Conservation (phyloP, 140 eudicot species). For the Senecio squalidus region DNA sequence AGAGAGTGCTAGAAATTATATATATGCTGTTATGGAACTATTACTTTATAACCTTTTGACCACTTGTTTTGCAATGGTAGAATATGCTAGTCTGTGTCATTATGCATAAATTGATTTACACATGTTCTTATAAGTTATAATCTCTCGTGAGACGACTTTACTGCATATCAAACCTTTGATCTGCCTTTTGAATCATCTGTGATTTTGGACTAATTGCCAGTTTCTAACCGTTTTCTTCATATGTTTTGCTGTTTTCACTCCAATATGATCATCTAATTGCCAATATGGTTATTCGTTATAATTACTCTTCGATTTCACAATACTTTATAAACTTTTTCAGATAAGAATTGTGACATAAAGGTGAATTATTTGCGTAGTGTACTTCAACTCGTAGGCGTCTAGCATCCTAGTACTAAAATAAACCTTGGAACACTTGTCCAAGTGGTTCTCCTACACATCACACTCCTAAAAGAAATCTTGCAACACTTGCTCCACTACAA, state of each 20-base stretch:
- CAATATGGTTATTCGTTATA: background rate
- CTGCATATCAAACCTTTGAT: constrained; percentile 4
- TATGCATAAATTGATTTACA: constrained; percentile 11
- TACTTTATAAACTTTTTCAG: background rate
- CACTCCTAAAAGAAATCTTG: constrained; percentile 1
- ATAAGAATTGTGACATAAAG: too few species aligned
- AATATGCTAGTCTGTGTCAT: constrained; percentile 31
- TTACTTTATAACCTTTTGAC: constrained; percentile 27
- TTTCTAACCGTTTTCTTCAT: background rate
- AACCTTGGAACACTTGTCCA: background rate
- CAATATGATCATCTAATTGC: background rate
- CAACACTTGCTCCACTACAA: background rate
- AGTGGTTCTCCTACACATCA: constrained; percentile 19
- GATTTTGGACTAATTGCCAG: constrained; percentile 6
- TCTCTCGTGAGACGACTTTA: constrained; percentile 7
- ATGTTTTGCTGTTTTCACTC: constrained; percentile 12
- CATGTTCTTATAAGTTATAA: constrained; percentile 12
- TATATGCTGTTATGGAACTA: constrained; percentile 10
- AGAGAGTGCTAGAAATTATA: constrained; percentile 8
- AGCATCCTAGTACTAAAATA: too few species aligned
- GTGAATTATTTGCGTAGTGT: background rate
- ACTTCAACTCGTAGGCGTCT: background rate
- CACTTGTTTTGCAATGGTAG: constrained; percentile 19
- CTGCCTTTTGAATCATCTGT: constrained; percentile 3
- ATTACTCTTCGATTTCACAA: background rate